Evolutionary conservation across 2,329 filamentous ascomycete genomes (phyloP), one percentile per base, ranked within the genome.

Genomic region (Plenodomus tracheiphilus): DNA sequence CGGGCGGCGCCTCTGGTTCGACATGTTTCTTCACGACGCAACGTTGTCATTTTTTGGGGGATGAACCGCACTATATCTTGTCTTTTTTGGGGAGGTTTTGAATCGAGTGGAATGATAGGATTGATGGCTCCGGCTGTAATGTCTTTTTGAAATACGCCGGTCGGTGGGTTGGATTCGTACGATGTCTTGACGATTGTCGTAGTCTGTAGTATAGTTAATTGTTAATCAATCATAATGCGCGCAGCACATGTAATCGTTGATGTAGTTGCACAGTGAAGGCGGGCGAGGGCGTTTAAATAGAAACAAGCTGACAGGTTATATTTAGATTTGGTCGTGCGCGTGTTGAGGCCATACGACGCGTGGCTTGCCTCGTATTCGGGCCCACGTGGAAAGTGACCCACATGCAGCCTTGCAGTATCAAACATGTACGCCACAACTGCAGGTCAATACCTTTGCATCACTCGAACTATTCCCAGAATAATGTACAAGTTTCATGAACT

Each of bases 11-110:
- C 62, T 57, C 53, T 49, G 50, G 55, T 58, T 53, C 49, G 51
- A 43, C 54, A 65, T 49, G 61, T 60, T 64, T 54, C 49, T 53
- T 67, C 55, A 69, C 59, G 66, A 70, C 56, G 62, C 56, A 54
- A 70, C 58, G 67, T 65, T 66, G 51, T 55, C 54, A 57, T 64
- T 68, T 58, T 59, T 60, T 58, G 48, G 50, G 51, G 51, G 37
- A 46, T 43, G 41, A 41, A 39, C 50, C 39, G 51, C 51, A 52
- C 44, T 61, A 61, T 59, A 59, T 53, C 56, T 56, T 59, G 42
- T 48, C 25, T 35, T 36, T 21, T 47, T 48, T 42, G 41, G 25
- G 42, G 28, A 19, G 19, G 15, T 4, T 51, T n/a, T 43, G 13
- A 42, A 44, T 51, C 48, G 45, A 46, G 39, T 44, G 47, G 28